Evolutionary conservation across 169 alveolate genomes (phyloP).

Genomic region (Plasmodium relictum): DNA sequence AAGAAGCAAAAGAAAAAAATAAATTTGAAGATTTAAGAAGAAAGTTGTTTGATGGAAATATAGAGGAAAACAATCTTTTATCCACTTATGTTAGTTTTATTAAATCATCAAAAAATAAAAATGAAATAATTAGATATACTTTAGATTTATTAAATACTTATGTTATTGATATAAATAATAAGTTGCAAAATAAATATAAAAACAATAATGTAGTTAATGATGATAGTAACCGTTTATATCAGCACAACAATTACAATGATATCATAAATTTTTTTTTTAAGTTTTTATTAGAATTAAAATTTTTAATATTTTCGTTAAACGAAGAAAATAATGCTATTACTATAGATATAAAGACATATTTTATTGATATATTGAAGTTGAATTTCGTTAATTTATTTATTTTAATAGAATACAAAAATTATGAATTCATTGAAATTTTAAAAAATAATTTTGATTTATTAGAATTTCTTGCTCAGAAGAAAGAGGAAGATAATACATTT

Average conservation of each 20-base stretch:
- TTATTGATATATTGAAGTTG: neutral
- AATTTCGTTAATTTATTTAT: neutral
- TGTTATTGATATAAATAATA: neutral
- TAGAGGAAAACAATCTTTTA: slow-evolving; percentile 25
- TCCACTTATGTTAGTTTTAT: slow-evolving; percentile 16
- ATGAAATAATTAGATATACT: neutral
- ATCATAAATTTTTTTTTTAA: neutral
- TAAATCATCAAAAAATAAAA: neutral
- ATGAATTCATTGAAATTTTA: slow-evolving; percentile 4
- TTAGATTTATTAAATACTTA: slow-evolving; percentile 15
- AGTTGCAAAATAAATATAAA: neutral
- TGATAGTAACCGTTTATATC: neutral
- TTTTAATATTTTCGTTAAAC: neutral
- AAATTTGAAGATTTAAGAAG: slow-evolving; percentile 31
- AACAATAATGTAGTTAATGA: neutral
- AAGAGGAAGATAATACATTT: neutral
- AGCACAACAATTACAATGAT: neutral
- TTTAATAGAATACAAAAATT: neutral
- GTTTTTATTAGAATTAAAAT: slow-evolving; percentile 8
- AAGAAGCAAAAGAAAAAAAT: slow-evolving; percentile 23
- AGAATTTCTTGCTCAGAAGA: neutral
- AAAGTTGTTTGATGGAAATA: slow-evolving; percentile 19
- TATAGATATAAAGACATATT: neutral
- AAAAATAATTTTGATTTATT: slow-evolving; percentile 3
- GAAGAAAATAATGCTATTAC: neutral